These are phyloP conservation scores for Scedosporium minutisporum DNA, from an alignment of 2,329 filamentous ascomycete genomes.

Conservation along the genomic window DNA sequence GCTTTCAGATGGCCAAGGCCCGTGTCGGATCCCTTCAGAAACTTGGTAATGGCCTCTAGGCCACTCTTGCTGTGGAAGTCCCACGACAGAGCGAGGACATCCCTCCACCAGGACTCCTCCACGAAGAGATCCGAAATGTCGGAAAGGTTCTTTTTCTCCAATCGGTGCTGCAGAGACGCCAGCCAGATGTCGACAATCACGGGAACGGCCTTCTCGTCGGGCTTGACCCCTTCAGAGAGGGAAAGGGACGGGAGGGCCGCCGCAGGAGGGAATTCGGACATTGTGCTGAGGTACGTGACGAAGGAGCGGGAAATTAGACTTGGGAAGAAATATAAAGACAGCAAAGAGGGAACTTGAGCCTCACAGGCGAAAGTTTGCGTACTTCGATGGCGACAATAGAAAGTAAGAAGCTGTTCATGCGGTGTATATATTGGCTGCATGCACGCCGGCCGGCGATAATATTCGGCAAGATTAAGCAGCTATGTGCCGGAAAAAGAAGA, in stretches of 20 bases:
- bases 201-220: background rate
- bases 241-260: background rate
- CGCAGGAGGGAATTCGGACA: constrained; percentile 4
- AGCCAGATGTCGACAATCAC: constrained; percentile 7
- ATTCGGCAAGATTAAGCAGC: too few relatives aligned
- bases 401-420: too few relatives aligned
- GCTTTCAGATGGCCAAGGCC: constrained; percentile 4
- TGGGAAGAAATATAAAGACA: background rate
- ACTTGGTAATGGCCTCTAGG: constrained; percentile 9
- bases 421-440: too few relatives aligned
- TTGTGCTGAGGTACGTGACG: background rate
- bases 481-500: too few relatives aligned
- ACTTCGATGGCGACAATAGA: too few relatives aligned
- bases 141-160: constrained; percentile 3
- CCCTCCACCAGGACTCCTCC: constrained; percentile 18
- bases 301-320: background rate
- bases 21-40: constrained; percentile 8
- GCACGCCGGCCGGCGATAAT: too few relatives aligned
- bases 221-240: background rate
- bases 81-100: constrained; percentile 18
- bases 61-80: constrained; percentile 18
- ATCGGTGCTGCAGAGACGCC: background rate
- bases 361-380: too few relatives aligned
- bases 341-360: background rate
- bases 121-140: constrained; percentile 14